A percentile compares a stretch with the other conserved stretches of the same genome.
phyloP scores from a whole-genome alignment of 257 asterid genomes.

The Solanum etuberosum region DNA sequence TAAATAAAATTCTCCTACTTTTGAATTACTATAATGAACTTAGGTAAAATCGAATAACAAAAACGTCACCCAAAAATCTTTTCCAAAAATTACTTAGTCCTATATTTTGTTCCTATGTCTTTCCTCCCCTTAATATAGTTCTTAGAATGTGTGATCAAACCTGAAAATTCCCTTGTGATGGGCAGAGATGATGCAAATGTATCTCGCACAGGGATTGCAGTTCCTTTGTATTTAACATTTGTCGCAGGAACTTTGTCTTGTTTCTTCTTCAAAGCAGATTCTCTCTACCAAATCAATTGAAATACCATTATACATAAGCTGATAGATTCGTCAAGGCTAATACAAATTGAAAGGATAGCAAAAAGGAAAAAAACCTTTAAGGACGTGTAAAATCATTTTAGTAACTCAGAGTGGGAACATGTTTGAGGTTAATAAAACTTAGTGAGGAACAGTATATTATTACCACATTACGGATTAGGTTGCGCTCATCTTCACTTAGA shows the following conservation, averaged over 20 bases:
- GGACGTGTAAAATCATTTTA: background rate
- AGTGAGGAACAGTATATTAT: background rate
- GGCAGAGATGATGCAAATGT: constrained; percentile 13
- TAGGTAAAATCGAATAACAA: background rate
- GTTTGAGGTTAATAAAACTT: background rate
- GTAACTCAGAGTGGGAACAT: background rate
- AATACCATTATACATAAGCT: background rate
- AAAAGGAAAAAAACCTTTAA: background rate
- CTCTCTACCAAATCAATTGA: constrained; percentile 42
- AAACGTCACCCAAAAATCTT: background rate
- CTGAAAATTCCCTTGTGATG: constrained; percentile 25
- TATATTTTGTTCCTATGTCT: background rate
- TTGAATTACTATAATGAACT: background rate
- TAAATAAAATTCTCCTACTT: background rate
- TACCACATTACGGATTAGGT: constrained; percentile 69
- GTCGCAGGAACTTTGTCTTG: constrained; percentile 21
- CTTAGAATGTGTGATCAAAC: constrained; percentile 32
- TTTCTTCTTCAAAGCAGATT: constrained; percentile 71
- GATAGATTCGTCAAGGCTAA: background rate
- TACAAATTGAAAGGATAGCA: background rate
- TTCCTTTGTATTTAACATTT: constrained; percentile 20
- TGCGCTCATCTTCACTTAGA: constrained; percentile 68
- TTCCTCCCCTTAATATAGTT: background rate
- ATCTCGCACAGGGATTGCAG: constrained; percentile 3
- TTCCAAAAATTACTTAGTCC: background rate